phyloP scores from a whole-genome alignment of 257 asterid species.

The Solanum dulcamara region DNA sequence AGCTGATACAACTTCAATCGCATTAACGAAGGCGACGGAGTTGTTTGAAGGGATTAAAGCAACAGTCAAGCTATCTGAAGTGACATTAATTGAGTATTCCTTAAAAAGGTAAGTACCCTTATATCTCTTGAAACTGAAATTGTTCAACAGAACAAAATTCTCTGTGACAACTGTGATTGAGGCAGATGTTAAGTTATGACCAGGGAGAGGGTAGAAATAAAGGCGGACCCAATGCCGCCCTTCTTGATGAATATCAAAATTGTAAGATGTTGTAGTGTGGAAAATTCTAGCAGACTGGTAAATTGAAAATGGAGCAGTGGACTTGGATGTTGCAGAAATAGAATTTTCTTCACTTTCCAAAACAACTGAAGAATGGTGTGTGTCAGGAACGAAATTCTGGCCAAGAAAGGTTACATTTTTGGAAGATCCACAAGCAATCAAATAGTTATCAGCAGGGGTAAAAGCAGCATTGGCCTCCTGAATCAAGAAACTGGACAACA shows the following conservation, averaged over 20 bases:
- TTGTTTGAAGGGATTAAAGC: slow-evolving; percentile 47
- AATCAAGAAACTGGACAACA: slow-evolving; percentile 12
- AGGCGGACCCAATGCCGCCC: slow-evolving; percentile 77
- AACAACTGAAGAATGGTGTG: slow-evolving; percentile 28
- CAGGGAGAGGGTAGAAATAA: slow-evolving; percentile 47
- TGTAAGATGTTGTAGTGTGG: slow-evolving; percentile 37
- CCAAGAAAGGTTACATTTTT: slow-evolving; percentile 46
- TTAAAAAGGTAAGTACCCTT: slow-evolving; percentile 43
- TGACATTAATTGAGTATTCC: slow-evolving; percentile 53
- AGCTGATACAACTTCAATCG: slow-evolving; percentile 57
- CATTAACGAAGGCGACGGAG: slow-evolving; percentile 57
- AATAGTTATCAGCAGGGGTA: slow-evolving; percentile 46
- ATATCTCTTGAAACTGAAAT: slow-evolving; percentile 36
- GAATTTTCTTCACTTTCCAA: slow-evolving; percentile 34
- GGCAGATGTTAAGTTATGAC: slow-evolving; percentile 39
- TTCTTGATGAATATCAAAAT: slow-evolving; percentile 23
- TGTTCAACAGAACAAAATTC: slow-evolving; percentile 45
- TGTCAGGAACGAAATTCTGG: slow-evolving; percentile 43
- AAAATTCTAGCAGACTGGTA: slow-evolving; percentile 52
- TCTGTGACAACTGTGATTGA: slow-evolving; percentile 52
- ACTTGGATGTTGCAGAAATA: slow-evolving; percentile 30
- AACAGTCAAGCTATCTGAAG: slow-evolving; percentile 34
- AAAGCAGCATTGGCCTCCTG: slow-evolving; percentile 25
- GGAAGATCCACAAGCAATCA: slow-evolving; percentile 65
- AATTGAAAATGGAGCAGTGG: slow-evolving; percentile 49